Evolutionary conservation across 2,329 filamentous ascomycete species (phyloP).

Genomic region (Epicoccum sorghinum): DNA sequence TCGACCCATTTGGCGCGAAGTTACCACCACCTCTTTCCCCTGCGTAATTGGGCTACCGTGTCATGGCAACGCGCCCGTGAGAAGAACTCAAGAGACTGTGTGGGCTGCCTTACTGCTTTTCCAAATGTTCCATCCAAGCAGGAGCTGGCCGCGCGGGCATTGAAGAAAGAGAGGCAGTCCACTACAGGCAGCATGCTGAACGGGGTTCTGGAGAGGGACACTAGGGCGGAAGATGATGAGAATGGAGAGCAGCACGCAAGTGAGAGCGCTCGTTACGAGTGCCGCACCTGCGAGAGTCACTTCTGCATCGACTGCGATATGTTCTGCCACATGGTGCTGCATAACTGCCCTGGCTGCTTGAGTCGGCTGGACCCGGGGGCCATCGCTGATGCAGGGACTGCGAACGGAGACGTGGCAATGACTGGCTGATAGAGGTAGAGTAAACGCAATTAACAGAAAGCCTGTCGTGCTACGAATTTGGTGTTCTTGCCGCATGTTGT

Average conservation of each 20-base stretch:
- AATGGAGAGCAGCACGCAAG: conserved; percentile 60
- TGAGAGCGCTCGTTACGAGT: conserved; percentile 87
- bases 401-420: conserved; percentile 41
- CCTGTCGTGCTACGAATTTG: not conserved
- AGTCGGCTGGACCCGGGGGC: conserved; percentile 39
- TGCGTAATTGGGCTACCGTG: conserved; percentile 90
- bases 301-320: conserved; percentile 99
- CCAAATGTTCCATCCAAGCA: conserved; percentile 51
- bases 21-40: conserved; percentile 49
- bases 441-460: not conserved
- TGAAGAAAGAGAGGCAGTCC: conserved; percentile 20
- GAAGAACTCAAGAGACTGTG: conserved; percentile 65
- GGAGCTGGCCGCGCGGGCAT: conserved; percentile 11
- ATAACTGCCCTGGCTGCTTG: conserved; percentile 94
- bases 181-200: conserved; percentile 18
- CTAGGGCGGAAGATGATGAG: conserved; percentile 32
- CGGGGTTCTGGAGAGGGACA: conserved; percentile 1
- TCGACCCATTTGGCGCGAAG: conserved; percentile 66
- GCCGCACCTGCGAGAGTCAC: conserved; percentile 82
- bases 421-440: conserved; percentile 18
- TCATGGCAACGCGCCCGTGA: conserved; percentile 73
- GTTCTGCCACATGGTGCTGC: conserved; percentile 90
- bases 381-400: conserved; percentile 9
- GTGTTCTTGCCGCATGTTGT: not conserved
- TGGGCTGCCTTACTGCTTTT: conserved; percentile 77